Evolutionary conservation across 495 filamentous ascomycete genomes (phyloP).

Genomic region (Hypomontagnella monticulosa): DNA sequence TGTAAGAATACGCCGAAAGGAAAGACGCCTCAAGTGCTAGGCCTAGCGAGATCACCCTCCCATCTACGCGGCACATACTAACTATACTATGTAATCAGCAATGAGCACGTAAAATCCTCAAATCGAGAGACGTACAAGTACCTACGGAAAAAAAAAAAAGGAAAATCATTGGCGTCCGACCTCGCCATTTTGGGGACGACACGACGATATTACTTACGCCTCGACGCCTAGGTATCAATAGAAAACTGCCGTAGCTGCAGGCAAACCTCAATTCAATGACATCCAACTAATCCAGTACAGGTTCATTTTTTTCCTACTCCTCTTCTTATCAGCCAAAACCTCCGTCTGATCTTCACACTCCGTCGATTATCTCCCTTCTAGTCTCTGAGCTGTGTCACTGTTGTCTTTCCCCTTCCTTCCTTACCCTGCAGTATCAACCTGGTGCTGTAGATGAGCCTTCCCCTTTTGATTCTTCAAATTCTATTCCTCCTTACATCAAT

Average conservation of each 20-base stretch:
- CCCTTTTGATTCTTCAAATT: neutral
- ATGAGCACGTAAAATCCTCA: slow-evolving; percentile 20
- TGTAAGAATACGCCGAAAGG: slow-evolving; percentile 4
- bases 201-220: slow-evolving; percentile 2
- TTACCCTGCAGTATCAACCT: neutral
- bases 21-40: too few relatives aligned
- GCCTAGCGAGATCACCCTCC: slow-evolving; percentile 3
- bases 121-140: slow-evolving; percentile 15
- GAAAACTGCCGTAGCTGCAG: too few relatives aligned
- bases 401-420: slow-evolving; percentile 4
- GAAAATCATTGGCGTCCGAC: slow-evolving; percentile 9
- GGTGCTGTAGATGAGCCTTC: neutral
- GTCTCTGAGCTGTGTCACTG: slow-evolving; percentile 14
- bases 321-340: too few relatives aligned
- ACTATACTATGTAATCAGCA: too few relatives aligned
- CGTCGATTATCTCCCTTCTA: neutral
- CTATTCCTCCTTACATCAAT: neutral
- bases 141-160: neutral
- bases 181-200: slow-evolving; percentile 6
- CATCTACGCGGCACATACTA: slow-evolving; percentile 1
- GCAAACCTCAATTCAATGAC: too few relatives aligned
- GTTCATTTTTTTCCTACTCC: too few relatives aligned
- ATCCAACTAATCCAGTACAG: too few relatives aligned
- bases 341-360: too few relatives aligned
- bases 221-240: slow-evolving; percentile 1